phyloP scores from a whole-genome alignment of 768 basidiomycete genomes.

The Xerocomus potaroensis region DNA sequence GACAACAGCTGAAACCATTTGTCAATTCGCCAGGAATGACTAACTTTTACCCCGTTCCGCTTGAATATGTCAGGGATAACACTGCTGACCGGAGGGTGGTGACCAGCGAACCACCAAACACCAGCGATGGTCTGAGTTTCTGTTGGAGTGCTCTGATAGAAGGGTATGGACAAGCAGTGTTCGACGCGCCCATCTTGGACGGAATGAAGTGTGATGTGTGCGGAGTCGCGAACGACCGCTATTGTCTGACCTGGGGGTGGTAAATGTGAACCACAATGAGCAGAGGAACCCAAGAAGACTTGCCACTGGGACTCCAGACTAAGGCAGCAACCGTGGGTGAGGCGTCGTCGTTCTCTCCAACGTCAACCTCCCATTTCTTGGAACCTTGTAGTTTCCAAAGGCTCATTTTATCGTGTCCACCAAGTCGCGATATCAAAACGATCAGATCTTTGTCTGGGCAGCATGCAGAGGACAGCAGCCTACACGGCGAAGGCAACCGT shows the following conservation, averaged over 20 bases:
- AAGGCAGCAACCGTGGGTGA: conserved; percentile 51
- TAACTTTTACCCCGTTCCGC: conserved; percentile 59
- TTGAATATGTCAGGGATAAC: conserved; percentile 75
- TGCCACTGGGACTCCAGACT: conserved; percentile 84
- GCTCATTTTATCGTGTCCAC: conserved; percentile 63
- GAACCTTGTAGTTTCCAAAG: conserved; percentile 79
- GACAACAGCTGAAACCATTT: conserved; percentile 7
- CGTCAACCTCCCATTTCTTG: conserved; percentile 79
- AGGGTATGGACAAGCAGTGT: conserved; percentile 40
- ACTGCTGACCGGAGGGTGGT: conserved; percentile 34
- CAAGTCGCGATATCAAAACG: conserved; percentile 60
- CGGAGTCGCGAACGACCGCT: conserved; percentile 67
- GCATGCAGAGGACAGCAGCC: conserved; percentile 60
- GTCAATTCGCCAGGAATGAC: conserved; percentile 16
- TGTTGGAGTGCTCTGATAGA: conserved; percentile 10
- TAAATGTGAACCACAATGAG: conserved; percentile 1
- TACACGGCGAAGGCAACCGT: conserved; percentile 52
- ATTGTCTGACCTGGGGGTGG: conserved; percentile 55
- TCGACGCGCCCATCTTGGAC: conserved; percentile 69
- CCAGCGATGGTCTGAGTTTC: conserved; percentile 36
- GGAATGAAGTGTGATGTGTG: conserved; percentile 66
- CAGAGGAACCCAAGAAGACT: conserved; percentile 15
- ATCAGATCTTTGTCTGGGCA: conserved; percentile 85
- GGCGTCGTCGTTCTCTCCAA: conserved; percentile 44
- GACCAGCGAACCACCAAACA: conserved; percentile 73